Conservation (phyloP, 2,329 filamentous ascomycete species). For the Ceratocystis papillata region DNA sequence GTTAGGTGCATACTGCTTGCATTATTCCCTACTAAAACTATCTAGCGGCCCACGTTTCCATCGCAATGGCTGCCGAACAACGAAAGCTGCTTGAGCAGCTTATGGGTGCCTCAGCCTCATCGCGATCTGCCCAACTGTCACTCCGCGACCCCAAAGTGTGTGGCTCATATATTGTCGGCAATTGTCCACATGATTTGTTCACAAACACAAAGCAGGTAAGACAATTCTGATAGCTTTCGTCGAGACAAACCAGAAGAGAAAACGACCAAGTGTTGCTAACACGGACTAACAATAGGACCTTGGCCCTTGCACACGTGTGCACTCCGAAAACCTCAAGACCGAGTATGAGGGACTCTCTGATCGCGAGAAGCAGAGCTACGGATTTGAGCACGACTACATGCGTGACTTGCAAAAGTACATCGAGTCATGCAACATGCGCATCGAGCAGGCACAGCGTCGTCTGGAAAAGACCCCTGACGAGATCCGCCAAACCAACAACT, state of each 20-base stretch:
- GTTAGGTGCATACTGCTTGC: not conserved
- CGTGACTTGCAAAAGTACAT: slow-evolving; percentile 94
- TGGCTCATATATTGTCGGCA: slow-evolving; percentile 84
- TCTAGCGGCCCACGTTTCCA: not conserved
- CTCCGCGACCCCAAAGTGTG: slow-evolving; percentile 91
- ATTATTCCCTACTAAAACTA: not conserved
- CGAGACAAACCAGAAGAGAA: not conserved
- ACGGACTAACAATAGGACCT: slow-evolving; percentile 49
- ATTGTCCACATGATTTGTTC: slow-evolving; percentile 96
- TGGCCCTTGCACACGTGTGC: slow-evolving; percentile 75
- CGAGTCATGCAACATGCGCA: slow-evolving; percentile 88
- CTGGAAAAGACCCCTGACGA: slow-evolving; percentile 97
- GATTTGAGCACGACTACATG: slow-evolving; percentile 95
- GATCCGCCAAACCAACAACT: slow-evolving; percentile 83
- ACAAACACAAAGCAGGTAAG: slow-evolving; percentile 82
- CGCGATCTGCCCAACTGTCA: slow-evolving; percentile 68
- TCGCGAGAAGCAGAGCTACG: slow-evolving; percentile 63
- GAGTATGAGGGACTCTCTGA: slow-evolving; percentile 72
- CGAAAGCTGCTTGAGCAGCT: slow-evolving; percentile 97
- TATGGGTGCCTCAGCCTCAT: slow-evolving; percentile 64
- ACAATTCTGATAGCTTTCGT: not conserved
- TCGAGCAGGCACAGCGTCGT: slow-evolving; percentile 77
- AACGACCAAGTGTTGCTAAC: not conserved
- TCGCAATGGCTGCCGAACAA: slow-evolving; percentile 84
- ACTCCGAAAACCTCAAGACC: slow-evolving; percentile 75